Conservation (phyloP, 2,329 filamentous ascomycete genomes). For the Exophiala sp. region DNA sequence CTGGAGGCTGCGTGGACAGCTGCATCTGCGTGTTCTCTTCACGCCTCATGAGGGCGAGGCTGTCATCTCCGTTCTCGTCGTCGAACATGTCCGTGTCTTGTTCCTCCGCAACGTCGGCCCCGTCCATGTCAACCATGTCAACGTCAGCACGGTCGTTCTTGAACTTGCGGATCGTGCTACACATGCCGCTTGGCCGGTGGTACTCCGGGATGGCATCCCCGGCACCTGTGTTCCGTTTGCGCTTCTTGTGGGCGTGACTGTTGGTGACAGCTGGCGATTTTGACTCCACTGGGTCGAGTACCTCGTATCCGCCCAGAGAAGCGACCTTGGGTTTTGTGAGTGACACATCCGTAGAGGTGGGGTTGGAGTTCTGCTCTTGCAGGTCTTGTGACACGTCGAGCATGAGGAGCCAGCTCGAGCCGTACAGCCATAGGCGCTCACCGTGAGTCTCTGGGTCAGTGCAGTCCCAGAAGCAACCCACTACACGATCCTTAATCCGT, state of each 20-base stretch:
- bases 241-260: slow-evolving; percentile 33
- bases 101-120: slow-evolving; percentile 38
- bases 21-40: background rate
- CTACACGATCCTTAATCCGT: slow-evolving; percentile 72
- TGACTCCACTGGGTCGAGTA: slow-evolving; percentile 20
- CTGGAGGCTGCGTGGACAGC: background rate
- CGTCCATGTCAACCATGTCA: slow-evolving; percentile 38
- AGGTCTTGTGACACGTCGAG: slow-evolving; percentile 77
- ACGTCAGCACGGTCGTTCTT: slow-evolving; percentile 25
- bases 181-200: slow-evolving; percentile 9
- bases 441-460: slow-evolving; percentile 28
- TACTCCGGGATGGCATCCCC: slow-evolving; percentile 17
- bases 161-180: slow-evolving; percentile 10
- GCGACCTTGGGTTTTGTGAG: slow-evolving; percentile 9
- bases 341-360: background rate
- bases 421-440: slow-evolving; percentile 82
- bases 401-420: slow-evolving; percentile 85
- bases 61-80: slow-evolving; percentile 39
- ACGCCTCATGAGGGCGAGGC: slow-evolving; percentile 31
- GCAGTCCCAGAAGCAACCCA: slow-evolving; percentile 62
- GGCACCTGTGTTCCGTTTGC: slow-evolving; percentile 43
- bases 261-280: background rate
- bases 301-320: slow-evolving; percentile 28
- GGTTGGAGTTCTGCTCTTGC: slow-evolving; percentile 21
- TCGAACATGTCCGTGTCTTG: slow-evolving; percentile 38